Evolutionary conservation across 768 basidiomycete species (phyloP), one percentile per base, ranked within the genome.

Genomic region (Suillus americanus): DNA sequence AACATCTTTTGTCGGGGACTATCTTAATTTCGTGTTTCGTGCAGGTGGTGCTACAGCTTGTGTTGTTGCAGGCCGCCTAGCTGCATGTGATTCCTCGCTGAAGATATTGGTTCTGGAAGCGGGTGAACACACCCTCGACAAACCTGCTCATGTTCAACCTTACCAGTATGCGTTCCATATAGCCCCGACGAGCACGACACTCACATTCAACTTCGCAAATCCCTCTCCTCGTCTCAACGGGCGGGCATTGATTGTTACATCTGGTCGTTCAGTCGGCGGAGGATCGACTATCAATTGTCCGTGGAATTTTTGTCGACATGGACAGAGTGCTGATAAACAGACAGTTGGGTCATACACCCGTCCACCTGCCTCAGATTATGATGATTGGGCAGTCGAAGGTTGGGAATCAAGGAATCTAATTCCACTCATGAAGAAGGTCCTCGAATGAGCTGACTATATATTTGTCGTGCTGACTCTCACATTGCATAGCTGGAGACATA

Each of bases 321-420:
- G 20, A 50, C 25, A 6, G n/a, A 65, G 10, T 43, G 37, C 37
- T 61, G 67, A 7, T 33, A 61, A 13, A 60, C 63, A 1, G 43
- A 56, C 51, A 74, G 79, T 74, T 64, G 76, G 79, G 69, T 83
- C 87, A 80, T 89, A 88, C 69, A 85, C 81, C 1, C 82, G 88
- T 33, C 82, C 85, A 7, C 72, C 83, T 33, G 70, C 86, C 3
- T 88, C 86, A 0, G 88, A 89, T 69, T 88, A 85, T 62, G 76
- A 77, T 66, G 74, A 72, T 46, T 77, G 73, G 76, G 70, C 68
- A 65, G 62, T 20, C 69, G 25, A 61, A 10, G 75, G 75, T 3
- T 76, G 75, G 75, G 67, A 68, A 20, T 72, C 74, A 5, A 70
- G 69, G 37, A 62, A 73, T 37, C 33, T 75, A 13, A 64, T 75